Evolutionary conservation across 257 asterid species (phyloP).

Genomic region (Fraxinus quadrangulata): DNA sequence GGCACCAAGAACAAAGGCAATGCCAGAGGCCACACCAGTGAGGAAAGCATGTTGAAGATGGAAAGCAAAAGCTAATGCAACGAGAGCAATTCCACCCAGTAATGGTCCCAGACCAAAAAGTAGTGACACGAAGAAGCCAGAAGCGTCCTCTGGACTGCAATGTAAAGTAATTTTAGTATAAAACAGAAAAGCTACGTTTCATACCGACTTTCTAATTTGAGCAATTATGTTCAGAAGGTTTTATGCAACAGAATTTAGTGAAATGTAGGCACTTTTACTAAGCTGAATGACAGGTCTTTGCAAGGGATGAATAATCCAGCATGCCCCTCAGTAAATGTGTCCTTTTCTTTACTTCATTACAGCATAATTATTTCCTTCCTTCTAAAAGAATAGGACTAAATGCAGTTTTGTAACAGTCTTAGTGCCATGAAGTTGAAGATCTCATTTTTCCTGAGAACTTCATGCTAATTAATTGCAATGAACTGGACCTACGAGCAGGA

Average conservation of each 20-base stretch:
- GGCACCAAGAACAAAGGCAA: slow-evolving; percentile 78
- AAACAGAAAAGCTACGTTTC: neutral
- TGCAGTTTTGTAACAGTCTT: neutral
- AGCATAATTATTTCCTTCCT: neutral
- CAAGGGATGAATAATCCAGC: neutral
- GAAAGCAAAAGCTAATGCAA: slow-evolving; percentile 78
- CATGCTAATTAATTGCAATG: neutral
- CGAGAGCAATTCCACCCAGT: slow-evolving; percentile 81
- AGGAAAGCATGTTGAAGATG: slow-evolving; percentile 90
- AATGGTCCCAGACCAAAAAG: slow-evolving; percentile 90
- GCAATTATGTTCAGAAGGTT: slow-evolving; percentile 2
- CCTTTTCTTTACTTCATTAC: neutral
- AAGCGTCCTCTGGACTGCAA: slow-evolving; percentile 90
- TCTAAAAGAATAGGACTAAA: neutral
- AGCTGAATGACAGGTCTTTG: neutral
- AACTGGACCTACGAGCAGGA: neutral
- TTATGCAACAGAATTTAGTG: neutral
- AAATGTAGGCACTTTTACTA: neutral
- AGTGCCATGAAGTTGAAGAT: neutral
- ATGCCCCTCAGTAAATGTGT: neutral
- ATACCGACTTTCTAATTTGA: neutral
- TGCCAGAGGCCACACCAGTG: slow-evolving; percentile 88
- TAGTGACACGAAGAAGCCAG: slow-evolving; percentile 85
- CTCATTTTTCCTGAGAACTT: neutral
- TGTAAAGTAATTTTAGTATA: slow-evolving; percentile 18